Evolutionary conservation across 2,329 filamentous ascomycete genomes (phyloP), one percentile per base, ranked within the genome.

Genomic region (Epichloe gansuensis): DNA sequence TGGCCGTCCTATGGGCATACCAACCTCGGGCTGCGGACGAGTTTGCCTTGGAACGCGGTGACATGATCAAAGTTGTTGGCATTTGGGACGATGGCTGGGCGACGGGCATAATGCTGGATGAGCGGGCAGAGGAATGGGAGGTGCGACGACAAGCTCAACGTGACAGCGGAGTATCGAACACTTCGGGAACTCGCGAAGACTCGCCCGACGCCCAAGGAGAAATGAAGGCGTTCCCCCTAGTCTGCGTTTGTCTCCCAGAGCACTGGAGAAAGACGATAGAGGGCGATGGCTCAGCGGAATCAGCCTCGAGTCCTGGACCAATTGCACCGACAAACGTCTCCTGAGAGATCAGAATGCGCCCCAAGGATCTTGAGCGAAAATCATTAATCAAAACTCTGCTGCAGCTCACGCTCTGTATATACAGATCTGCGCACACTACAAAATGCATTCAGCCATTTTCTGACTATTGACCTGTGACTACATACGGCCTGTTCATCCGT

Each of bases 41-140:
- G 64, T 97, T 97, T 63, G 77, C 88, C 40, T 75, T 98, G 39
- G 93, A 97, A 62, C 82, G 93, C 53, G 93, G 93, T 51, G 93
- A 98, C 64, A 96, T 98, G 90, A 78, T 98, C 63, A 97, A 96
- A 71, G 84, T 98, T 13, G 85, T 97, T 35, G 93, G 93, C 56
- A 98, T 98, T 59, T 98, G 93, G 93, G 93, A 98, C 63, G 93
- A 98, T 66, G 93, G 93, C 46, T 98, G 93, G 93, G 93, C 93
- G 11, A 98, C 93, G 1, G 93, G 93, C 61, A 78, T 96, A 51
- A 77, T 94, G 64, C 72, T 95, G 52, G 77, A 84, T 51, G 87
- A 95, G 61, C 78, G 81, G 51, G 89, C 89, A 2, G 91, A 97
- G 55, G 88, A 96, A 57, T 96, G 89, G 82, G 87, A 95, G 60